Base-by-base conservation (phyloP, 495 filamentous ascomycete species). In the Neurospora tetrasperma region DNA sequence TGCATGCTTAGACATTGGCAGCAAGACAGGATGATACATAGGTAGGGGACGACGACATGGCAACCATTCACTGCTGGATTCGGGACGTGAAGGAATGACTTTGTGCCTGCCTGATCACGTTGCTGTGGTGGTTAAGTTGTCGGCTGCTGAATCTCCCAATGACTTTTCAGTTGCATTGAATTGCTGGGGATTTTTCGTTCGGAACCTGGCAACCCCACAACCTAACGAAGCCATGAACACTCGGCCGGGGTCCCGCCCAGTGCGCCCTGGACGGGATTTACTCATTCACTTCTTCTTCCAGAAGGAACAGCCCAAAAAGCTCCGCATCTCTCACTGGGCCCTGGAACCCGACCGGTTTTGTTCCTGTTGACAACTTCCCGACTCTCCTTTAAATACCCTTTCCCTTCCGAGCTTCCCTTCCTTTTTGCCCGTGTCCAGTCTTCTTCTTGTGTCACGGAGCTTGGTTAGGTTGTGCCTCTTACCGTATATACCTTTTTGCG, bases 111-210 rank as follows among this genome's bases (percentile, higher is more conserved):
- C 5, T 38, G 35, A 6, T 62, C 54, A 62, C 54, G 23, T 5
- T 62, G 23, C 54, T 62, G 54, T 31, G 23, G 48, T 12, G 48
- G 27, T 31, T 31, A 31, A 31, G 27, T 31, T 2, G 27, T 31
- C 27, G 27, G 48, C 48, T 59, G 48, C 23, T 31, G 20, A 59
- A 59, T 23, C 23, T 59, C 11, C 48, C 31, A 59, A 31, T 59
- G 48, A 23, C 23, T 59, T 59, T 59, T 20, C 48, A 59, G 48
- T 70, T 70, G 75, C 73, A 62, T 72, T 66, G 75, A 70, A 62
- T 72, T 70, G 73, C 44, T 71, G 48, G 69, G 69, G 73, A 70
- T 76, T 74, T 76, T 75, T 76, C 73, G 75, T 75, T 73, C 48
- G 69, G 71, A 39, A 48, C 44, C 44, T 48, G n/a, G 46, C 46